Conservation (phyloP, 2,329 filamentous ascomycete species). For the Penicillium thymicola region DNA sequence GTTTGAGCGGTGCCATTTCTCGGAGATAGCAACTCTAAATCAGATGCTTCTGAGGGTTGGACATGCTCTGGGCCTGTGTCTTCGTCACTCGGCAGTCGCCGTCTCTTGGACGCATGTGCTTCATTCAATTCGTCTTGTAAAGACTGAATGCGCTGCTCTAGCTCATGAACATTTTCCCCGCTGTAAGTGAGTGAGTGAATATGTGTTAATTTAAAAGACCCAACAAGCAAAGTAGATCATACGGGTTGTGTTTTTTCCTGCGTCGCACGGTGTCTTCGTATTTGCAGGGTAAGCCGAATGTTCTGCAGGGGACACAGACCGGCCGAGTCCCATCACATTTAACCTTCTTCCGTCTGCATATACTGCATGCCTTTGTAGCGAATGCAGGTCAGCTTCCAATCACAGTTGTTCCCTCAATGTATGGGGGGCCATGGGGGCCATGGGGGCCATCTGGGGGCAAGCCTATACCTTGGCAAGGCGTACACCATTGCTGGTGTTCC, state of each 20-base stretch:
- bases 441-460: neutral
- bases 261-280: conserved; percentile 4
- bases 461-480: conserved; percentile 1
- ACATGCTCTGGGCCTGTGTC: neutral
- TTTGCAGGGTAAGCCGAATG: conserved; percentile 7
- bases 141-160: neutral
- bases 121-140: conserved; percentile 3
- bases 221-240: neutral
- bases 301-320: conserved; percentile 8
- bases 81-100: neutral
- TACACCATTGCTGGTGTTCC: neutral
- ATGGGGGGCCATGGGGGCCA: neutral
- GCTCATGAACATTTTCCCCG: neutral
- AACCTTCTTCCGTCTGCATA: conserved; percentile 10
- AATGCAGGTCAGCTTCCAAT: neutral
- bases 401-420: neutral
- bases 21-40: neutral
- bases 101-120: neutral
- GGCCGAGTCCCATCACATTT: conserved; percentile 14
- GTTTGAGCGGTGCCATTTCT: neutral
- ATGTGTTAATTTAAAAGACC: neutral
- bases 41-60: neutral
- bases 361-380: conserved; percentile 7
- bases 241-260: neutral
- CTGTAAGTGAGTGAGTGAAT: neutral